Evolutionary conservation across 257 asterid species (phyloP), one percentile per base, ranked within the genome.

Genomic region (Cruciata laevipes): DNA sequence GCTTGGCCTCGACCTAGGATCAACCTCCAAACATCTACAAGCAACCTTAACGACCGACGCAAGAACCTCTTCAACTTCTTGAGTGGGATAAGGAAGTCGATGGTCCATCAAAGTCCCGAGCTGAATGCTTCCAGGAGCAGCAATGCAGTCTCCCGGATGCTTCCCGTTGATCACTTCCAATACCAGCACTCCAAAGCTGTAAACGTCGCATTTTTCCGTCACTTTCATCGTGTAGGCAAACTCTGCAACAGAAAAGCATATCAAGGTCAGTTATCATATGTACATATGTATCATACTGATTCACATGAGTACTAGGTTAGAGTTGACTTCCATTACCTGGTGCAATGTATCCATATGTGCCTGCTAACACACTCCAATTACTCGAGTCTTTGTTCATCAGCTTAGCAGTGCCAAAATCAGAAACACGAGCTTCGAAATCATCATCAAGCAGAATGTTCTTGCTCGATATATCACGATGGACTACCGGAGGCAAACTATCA

Each of bases 321-420:
- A 17, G 24, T 5, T 16, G 23, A 51, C 9, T 53, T n/a, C 1
- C 2, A 9, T 58, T 63, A 77, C 84, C 82, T 52, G 82, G 82
- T 71, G 84, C 84, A 18, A 73, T 55, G 70, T 81, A 78, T 42
- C 85, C 85, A 64, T 66, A 76, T 0, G 85, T 81, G 7, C 85
- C 85, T 12, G 75, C 83, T 32, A 81, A 68, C 1, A 52, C 61
- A 2, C 78, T 81, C 79, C 78, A 66, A 59, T 81, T 62, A 1
- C 79, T 63, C 0, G 83, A 75, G 25, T 77, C 75, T 1, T 66
- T 68, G 49, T 56, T 71, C 71, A 53, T 4, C 2, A 53, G 27
- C 60, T 20, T 53, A 21, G 60, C 30, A 53, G 27, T 53, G 14
- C 60, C 60, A 53, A 53, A 53, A 20, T 53, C 60, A 53, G 60